Base-by-base conservation (phyloP, 345 rosid genomes). In the Lumnitzera racemosa region DNA sequence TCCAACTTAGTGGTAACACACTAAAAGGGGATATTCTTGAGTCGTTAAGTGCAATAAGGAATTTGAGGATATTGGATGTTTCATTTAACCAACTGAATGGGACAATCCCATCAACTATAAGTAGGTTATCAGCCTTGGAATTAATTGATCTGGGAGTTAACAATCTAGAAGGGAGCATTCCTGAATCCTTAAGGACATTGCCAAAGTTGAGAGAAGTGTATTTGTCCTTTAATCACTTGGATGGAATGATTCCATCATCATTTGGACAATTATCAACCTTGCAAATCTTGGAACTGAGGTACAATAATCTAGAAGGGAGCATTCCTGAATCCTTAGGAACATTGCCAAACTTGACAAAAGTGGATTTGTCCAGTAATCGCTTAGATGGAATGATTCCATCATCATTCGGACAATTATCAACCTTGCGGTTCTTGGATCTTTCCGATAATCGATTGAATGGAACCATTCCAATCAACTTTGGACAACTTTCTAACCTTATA, bases 401-500 rank as follows among this genome's bases (percentile, higher is more conserved):
- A 27, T 49, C 57, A 4, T 31, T 50, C 2, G 54, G 25, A 13
- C 46, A n/a, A 6, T 51, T 11, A 17, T 41, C 12, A 52, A 9
- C 20, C 47, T 51, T 62, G 48, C 4, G 4, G 1, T 0, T 1
- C 2, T 62, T 62, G 46, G 17, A 43, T 36, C 50, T 61, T 11
- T 1, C 7, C 20, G 3, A 24, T 24, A 61, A 61, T 61, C 65
- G 16, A 5, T 43, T 61, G 5, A 36, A 51, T 13, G 65, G 65
- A 6, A 51, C 50, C 23, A 13, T 61, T 25, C 27, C 57, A 2
- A 27, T 13, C 1, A 12, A 23, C 16, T 47, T 67, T 1, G 56
- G 63, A 1, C 36, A 59, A 14, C 58, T 63, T 15, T 55, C 64
- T 7, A 15, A 24, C 24, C 71, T 72, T 9, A 13, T 0, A 0